These are phyloP conservation scores for Flaveria brownii DNA, from an alignment of 129 eudicot species.

Conservation along the genomic window DNA sequence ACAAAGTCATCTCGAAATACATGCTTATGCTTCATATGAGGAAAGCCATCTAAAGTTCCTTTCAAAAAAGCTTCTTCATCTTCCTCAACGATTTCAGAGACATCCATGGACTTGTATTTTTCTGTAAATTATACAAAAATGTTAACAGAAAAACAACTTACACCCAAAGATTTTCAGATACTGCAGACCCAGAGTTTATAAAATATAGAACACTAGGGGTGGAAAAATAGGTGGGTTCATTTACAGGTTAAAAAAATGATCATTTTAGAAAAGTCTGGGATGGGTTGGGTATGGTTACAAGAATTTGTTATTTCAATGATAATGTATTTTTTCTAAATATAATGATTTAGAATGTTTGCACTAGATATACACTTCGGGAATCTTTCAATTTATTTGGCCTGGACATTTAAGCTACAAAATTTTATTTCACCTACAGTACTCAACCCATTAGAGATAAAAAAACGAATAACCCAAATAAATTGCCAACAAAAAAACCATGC, in stretches of 20 bases:
- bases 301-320: background rate
- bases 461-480: background rate
- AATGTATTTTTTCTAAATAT: background rate
- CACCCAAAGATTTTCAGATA: background rate
- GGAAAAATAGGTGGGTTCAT: background rate
- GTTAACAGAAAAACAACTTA: conserved; percentile 25
- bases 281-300: background rate
- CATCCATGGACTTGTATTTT: conserved; percentile 56
- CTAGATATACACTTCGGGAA: background rate
- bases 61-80: conserved; percentile 74
- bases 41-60: conserved; percentile 51
- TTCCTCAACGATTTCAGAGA: conserved; percentile 62
- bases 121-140: conserved; percentile 45
- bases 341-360: background rate
- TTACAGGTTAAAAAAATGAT: background rate
- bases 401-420: background rate
- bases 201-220: background rate
- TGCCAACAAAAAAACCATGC: conserved; percentile 8
- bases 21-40: conserved; percentile 39
- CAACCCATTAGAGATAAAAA: background rate
- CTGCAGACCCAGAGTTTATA: background rate
- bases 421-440: background rate
- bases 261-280: background rate
- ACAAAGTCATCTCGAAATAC: conserved; percentile 42
- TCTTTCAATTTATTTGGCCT: background rate